Evolutionary conservation across 345 rosid species (phyloP), one percentile per base, ranked within the genome.

Genomic region (Garcia nutans): DNA sequence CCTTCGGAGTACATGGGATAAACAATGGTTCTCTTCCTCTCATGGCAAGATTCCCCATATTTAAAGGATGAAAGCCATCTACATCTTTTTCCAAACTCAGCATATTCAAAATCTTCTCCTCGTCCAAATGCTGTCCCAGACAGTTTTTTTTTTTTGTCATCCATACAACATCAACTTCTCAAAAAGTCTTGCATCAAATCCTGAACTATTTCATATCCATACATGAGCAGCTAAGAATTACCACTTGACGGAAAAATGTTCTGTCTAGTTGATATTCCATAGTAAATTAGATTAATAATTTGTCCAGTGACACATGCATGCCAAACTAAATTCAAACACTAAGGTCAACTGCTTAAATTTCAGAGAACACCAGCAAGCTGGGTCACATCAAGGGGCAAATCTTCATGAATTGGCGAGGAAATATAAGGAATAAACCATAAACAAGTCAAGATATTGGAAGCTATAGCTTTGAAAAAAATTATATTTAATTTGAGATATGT

Each of bases 41-140:
- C 98, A 91, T 88, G 74, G 98, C 94, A 66, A 92, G 97, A 83
- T 92, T 90, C 52, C 97, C 98, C 82, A 92, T 92, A 66, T 92
- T 86, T 49, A 89, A 44, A 5, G 97, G 97, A 85, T 92, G 94
- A 78, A 94, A 90, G 77, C 97, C 97, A 79, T 91, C 97, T 52
- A 92, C 97, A 78, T 94, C 97, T 84, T 96, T 96, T 83, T 90
- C 97, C 75, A 93, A 74, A 45, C 82, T 82, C 84, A 96, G 75
- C 79, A 60, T 79, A 81, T 82, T 85, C 86, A 91, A 81, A 77
- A 96, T 93, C 82, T 85, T 90, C 76, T 65, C 88, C 85, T 91
- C 98, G 79, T 93, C 86, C 81, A 96, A 78, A 84, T 96, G 98
- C 99, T 96, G 94, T 65, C 80, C 76, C 77, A 76, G 12, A 82